A percentile compares a stretch with the other conserved stretches of the same genome.
phyloP scores from a whole-genome alignment of 148 eudicot genomes.

The Talinum fruticosum region DNA sequence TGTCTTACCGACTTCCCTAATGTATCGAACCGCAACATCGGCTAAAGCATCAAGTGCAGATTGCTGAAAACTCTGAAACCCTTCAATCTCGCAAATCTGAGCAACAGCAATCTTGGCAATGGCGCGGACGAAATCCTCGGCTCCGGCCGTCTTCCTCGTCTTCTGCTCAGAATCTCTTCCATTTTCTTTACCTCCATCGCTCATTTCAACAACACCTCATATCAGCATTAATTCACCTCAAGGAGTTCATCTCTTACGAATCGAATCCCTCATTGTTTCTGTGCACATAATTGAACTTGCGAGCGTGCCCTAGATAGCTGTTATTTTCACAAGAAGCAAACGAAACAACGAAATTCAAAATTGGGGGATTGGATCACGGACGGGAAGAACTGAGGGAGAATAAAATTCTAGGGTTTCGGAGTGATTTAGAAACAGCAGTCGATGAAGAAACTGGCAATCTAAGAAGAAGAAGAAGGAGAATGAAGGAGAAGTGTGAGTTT shows the following conservation, averaged over 20 bases:
- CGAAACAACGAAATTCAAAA: background rate
- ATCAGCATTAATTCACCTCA: constrained; percentile 8
- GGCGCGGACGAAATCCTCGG: constrained; percentile 50
- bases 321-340: background rate
- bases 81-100: constrained; percentile 64
- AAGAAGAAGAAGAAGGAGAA: background rate
- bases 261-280: background rate
- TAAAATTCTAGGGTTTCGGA: background rate
- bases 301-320: background rate
- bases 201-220: constrained; percentile 17
- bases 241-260: background rate
- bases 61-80: constrained; percentile 67
- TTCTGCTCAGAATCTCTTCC: background rate
- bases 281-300: background rate
- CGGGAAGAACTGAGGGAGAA: background rate
- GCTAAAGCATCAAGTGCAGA: constrained; percentile 55
- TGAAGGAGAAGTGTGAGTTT: background rate
- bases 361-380: background rate
- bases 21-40: constrained; percentile 54
- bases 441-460: background rate
- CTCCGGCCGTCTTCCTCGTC: constrained; percentile 24
- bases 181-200: constrained; percentile 20
- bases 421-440: background rate
- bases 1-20: constrained; percentile 49
- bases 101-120: constrained; percentile 61